Conservation (phyloP, 108 stramenopile species). For the Seminavis robusta region DNA sequence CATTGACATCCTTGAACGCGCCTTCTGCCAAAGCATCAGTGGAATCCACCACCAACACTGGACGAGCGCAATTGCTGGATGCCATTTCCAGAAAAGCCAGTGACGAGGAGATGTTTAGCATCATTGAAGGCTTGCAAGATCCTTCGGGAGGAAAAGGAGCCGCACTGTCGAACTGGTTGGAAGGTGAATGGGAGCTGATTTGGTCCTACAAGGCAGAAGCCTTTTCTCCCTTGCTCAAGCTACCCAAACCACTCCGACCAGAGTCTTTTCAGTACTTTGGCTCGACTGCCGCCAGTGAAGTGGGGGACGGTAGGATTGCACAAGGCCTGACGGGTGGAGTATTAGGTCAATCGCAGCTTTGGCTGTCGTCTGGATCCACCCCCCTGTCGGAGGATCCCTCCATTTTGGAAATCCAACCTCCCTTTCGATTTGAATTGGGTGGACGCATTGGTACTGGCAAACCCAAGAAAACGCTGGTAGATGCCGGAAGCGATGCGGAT, state of each 20-base stretch:
- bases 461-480: conserved; percentile 48
- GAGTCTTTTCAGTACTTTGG: conserved; percentile 70
- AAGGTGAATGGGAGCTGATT: conserved; percentile 66
- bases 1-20: no score
- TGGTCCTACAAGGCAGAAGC: conserved; percentile 60
- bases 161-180: no score
- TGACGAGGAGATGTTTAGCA: no score
- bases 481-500: conserved; percentile 66
- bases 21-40: no score
- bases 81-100: no score
- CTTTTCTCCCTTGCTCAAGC: conserved; percentile 61
- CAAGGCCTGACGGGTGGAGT: conserved; percentile 51
- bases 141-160: no score
- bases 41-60: no score
- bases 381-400: conserved; percentile 29
- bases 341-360: conserved; percentile 29
- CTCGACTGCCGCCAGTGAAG: conserved; percentile 35
- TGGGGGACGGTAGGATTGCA: conserved; percentile 60
- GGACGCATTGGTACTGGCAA: conserved; percentile 10
- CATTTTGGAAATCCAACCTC: conserved; percentile 60
- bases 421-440: conserved; percentile 69
- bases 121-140: no score
- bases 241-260: conserved; percentile 59
- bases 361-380: conserved; percentile 32
- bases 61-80: no score